Evolutionary conservation across 345 rosid genomes (phyloP).

Genomic region (Eucalyptus dawsonii): DNA sequence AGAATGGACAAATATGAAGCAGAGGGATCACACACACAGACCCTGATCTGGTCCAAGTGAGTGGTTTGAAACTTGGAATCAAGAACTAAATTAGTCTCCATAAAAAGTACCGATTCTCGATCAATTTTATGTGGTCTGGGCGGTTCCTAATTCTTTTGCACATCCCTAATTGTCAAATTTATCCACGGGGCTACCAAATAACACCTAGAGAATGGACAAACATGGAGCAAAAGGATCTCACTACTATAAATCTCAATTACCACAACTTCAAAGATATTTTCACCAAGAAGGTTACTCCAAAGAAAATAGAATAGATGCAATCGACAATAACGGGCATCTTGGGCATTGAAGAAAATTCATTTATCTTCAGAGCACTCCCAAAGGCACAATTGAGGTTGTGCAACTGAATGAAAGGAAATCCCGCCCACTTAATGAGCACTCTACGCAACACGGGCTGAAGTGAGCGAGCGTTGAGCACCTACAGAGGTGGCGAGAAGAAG

Average conservation of each 20-base stretch:
- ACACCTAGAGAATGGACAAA: no score
- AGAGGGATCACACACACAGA: no score
- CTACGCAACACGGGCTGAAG: neutral
- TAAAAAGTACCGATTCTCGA: no score
- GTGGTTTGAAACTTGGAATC: no score
- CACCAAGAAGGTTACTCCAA: neutral
- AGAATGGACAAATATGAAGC: neutral
- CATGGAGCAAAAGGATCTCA: neutral
- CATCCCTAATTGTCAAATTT: no score
- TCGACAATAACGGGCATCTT: neutral
- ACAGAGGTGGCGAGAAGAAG: neutral
- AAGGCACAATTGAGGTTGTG: neutral
- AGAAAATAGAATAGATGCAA: neutral
- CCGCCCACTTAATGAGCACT: neutral
- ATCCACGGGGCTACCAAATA: no score
- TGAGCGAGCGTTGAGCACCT: neutral
- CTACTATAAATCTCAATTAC: neutral
- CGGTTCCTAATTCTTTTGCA: no score
- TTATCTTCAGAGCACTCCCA: neutral
- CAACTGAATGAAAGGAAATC: neutral
- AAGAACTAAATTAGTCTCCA: fast-evolving
- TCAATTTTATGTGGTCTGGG: fast-evolving
- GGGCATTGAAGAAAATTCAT: neutral
- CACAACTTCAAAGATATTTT: neutral
- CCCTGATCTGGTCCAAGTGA: fast-evolving